phyloP scores from a whole-genome alignment of 2,329 filamentous ascomycete genomes.

The Paracorniculantispora psalliotae region DNA sequence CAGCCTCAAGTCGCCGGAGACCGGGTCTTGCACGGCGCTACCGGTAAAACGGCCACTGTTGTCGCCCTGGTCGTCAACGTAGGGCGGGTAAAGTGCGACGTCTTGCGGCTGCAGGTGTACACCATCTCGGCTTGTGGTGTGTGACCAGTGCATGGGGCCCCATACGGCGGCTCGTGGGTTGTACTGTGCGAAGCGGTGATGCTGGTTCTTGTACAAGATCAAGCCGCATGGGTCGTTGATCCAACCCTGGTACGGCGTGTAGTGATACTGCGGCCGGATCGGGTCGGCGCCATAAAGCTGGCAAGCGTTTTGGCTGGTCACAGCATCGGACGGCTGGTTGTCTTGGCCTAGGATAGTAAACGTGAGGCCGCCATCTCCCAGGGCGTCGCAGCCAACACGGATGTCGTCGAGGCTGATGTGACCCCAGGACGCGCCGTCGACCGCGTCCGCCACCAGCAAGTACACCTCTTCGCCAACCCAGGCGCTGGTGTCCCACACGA shows the following conservation, averaged over 20 bases:
- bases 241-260: constrained; percentile 25
- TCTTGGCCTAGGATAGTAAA: constrained; percentile 26
- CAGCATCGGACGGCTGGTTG: constrained; percentile 20
- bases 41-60: constrained; percentile 22
- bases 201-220: constrained; percentile 20
- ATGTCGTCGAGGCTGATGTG: constrained; percentile 30
- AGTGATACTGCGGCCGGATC: constrained; percentile 23
- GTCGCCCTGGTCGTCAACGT: constrained; percentile 14
- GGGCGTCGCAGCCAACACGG: constrained; percentile 23
- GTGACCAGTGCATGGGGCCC: constrained; percentile 25
- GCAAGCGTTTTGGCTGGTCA: constrained; percentile 14
- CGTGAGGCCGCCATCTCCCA: constrained; percentile 21
- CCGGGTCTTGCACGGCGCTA: constrained; percentile 18
- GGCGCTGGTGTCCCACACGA: constrained; percentile 26
- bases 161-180: constrained; percentile 21
- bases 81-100: constrained; percentile 19
- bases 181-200: constrained; percentile 25
- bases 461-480: constrained; percentile 23
- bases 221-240: constrained; percentile 25
- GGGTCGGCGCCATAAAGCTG: constrained; percentile 23
- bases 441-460: constrained; percentile 22
- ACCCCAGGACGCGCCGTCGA: constrained; percentile 19
- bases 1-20: constrained; percentile 17
- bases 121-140: constrained; percentile 21
- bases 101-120: constrained; percentile 23